A percentile compares a stretch with the other conserved stretches of the same genome.
Evolutionary conservation across 2,329 filamentous ascomycete species (phyloP).

Genomic region (Ophiostoma tasmaniense): DNA sequence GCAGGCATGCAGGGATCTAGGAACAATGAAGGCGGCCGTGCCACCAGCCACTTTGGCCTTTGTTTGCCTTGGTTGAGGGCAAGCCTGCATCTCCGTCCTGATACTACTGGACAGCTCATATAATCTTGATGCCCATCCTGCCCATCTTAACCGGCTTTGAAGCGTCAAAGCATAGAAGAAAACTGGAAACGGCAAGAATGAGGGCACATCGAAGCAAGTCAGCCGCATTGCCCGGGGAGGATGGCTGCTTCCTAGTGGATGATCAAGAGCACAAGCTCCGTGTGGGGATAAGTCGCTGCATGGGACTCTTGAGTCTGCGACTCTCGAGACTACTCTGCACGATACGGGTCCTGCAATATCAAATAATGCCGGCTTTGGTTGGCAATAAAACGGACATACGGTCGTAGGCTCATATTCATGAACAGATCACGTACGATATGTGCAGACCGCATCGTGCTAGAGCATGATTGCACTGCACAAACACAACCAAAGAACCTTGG

Average conservation of each 20-base stretch:
- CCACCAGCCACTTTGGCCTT: neutral
- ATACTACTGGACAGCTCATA: neutral
- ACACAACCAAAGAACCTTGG: neutral
- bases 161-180: neutral
- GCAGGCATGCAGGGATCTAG: neutral
- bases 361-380: neutral
- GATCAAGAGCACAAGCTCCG: neutral
- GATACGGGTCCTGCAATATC: neutral
- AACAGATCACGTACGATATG: neutral
- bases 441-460: neutral
- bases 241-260: neutral
- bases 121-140: neutral
- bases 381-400: neutral
- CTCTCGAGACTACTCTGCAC: neutral
- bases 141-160: neutral
- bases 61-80: neutral
- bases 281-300: neutral
- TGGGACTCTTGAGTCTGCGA: neutral
- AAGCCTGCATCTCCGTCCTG: neutral
- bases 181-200: neutral
- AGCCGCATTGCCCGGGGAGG: neutral
- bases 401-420: neutral
- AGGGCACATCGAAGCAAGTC: neutral
- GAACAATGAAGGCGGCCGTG: neutral
- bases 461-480: neutral